Conservation (phyloP, 139 green algal genomes). For the Helicosporidium sp. region DNA sequence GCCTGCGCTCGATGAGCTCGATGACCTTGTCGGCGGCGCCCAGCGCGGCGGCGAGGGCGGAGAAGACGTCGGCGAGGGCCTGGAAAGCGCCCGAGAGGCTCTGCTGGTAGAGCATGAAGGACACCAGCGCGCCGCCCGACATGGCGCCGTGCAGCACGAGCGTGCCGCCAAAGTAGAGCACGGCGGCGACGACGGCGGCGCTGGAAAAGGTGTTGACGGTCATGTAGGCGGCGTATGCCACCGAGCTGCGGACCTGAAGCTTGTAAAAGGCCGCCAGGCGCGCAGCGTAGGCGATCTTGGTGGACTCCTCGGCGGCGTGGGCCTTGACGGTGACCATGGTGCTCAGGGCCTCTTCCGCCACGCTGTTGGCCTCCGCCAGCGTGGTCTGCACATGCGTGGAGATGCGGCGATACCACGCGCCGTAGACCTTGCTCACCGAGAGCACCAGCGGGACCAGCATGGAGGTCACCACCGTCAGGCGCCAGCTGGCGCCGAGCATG, state of each 20-base stretch:
- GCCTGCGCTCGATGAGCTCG: conserved; percentile 34
- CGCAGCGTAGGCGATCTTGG: conserved; percentile 28
- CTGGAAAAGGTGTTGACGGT: conserved; percentile 46
- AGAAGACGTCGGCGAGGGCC: conserved; percentile 57
- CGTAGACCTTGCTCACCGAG: conserved; percentile 55
- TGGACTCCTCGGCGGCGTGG: conserved; percentile 37
- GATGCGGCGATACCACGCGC: conserved; percentile 43
- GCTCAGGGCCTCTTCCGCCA: conserved; percentile 49
- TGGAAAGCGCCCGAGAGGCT: conserved; percentile 42
- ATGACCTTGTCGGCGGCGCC: conserved; percentile 65
- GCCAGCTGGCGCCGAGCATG: conserved; percentile 63
- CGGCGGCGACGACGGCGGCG: conserved; percentile 30
- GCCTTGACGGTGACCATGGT: conserved; percentile 57
- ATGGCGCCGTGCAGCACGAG: conserved; percentile 34
- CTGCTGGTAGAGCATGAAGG: conserved; percentile 70
- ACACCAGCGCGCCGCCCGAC: conserved; percentile 36
- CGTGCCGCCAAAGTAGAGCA: conserved; percentile 38
- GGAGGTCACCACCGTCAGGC: conserved; percentile 59
- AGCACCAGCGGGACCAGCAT: conserved; percentile 53
- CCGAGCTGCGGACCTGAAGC: conserved; percentile 20
- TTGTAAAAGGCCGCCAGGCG: conserved; percentile 31
- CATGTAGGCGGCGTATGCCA: conserved; percentile 41
- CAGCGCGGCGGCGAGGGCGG: conserved; percentile 44
- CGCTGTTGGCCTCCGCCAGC: conserved; percentile 52
- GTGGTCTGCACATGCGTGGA: conserved; percentile 47